phyloP scores from a whole-genome alignment of 1,139 yeast genomes.

The Debaryomyces sp. region DNA sequence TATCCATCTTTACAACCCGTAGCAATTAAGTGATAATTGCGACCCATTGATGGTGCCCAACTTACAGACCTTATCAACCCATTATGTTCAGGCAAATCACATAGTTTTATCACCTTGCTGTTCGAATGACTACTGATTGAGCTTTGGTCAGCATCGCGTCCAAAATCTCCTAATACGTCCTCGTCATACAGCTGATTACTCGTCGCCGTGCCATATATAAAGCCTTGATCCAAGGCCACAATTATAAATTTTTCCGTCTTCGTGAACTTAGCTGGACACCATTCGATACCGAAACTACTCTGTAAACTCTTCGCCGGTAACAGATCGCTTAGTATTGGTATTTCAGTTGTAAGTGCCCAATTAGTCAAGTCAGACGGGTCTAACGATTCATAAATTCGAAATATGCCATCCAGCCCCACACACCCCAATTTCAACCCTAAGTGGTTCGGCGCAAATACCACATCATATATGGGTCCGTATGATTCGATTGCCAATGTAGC shows the following conservation, averaged over 20 bases:
- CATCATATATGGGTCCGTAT: slow-evolving; percentile 87
- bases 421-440: slow-evolving; percentile 83
- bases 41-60: slow-evolving; percentile 98
- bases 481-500: slow-evolving; percentile 78
- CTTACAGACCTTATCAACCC: slow-evolving; percentile 87
- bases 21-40: slow-evolving; percentile 84
- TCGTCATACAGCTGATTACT: slow-evolving; percentile 8
- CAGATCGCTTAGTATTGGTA: slow-evolving; percentile 59
- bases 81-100: slow-evolving; percentile 70
- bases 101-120: slow-evolving; percentile 34
- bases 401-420: slow-evolving; percentile 86
- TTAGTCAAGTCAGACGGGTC: slow-evolving; percentile 84
- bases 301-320: slow-evolving; percentile 80
- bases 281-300: slow-evolving; percentile 81
- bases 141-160: slow-evolving; percentile 14
- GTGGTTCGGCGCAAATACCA: slow-evolving; percentile 86
- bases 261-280: slow-evolving; percentile 92
- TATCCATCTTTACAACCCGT: slow-evolving; percentile 96
- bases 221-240: slow-evolving; percentile 86
- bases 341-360: slow-evolving; percentile 81
- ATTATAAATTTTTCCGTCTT: slow-evolving; percentile 76
- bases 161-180: slow-evolving; percentile 13
- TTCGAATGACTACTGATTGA: slow-evolving; percentile 14
- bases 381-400: slow-evolving; percentile 83
- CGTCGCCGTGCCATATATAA: slow-evolving; percentile 55